phyloP scores from a whole-genome alignment of 2,329 filamentous ascomycete species.

The Beauveria scarabaeidicola region DNA sequence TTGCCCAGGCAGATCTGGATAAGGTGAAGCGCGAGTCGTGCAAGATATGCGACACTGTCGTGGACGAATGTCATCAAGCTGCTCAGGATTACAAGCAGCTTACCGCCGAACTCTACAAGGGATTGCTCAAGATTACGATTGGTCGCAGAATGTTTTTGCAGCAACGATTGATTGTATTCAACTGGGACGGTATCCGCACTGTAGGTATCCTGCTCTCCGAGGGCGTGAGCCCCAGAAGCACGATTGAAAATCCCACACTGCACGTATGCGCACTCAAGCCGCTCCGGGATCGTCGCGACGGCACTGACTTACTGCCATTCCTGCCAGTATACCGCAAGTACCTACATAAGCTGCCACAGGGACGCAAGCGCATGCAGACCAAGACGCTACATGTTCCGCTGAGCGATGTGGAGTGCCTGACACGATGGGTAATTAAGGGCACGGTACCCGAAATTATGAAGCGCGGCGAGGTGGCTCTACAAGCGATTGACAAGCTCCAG shows the following conservation, averaged over 20 bases:
- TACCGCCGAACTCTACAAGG: slow-evolving; percentile 72
- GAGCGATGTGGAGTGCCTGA: slow-evolving; percentile 76
- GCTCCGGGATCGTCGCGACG: slow-evolving; percentile 58
- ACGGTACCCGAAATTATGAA: slow-evolving; percentile 52
- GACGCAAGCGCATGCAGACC: slow-evolving; percentile 57
- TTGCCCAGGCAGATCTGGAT: slow-evolving; percentile 84
- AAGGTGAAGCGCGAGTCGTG: slow-evolving; percentile 85
- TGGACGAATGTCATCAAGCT: slow-evolving; percentile 74
- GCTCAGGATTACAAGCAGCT: slow-evolving; percentile 71
- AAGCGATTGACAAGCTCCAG: slow-evolving; percentile 60
- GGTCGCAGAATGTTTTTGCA: slow-evolving; percentile 71
- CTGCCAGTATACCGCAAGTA: slow-evolving; percentile 59
- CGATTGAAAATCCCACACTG: slow-evolving; percentile 53
- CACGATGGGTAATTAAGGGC: slow-evolving; percentile 54
- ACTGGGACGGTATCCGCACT: slow-evolving; percentile 73
- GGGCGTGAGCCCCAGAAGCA: slow-evolving; percentile 54
- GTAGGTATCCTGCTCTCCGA: slow-evolving; percentile 74
- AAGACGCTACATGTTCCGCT: slow-evolving; percentile 64
- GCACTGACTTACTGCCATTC: slow-evolving; percentile 82
- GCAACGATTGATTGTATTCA: slow-evolving; percentile 75
- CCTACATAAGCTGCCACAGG: slow-evolving; percentile 59
- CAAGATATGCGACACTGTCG: slow-evolving; percentile 67
- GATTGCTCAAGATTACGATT: slow-evolving; percentile 68
- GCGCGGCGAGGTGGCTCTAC: slow-evolving; percentile 37
- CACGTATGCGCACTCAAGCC: slow-evolving; percentile 72